Evolutionary conservation across 768 basidiomycete species (phyloP), one percentile per base, ranked within the genome.

Genomic region (Antrodiella citrinella): DNA sequence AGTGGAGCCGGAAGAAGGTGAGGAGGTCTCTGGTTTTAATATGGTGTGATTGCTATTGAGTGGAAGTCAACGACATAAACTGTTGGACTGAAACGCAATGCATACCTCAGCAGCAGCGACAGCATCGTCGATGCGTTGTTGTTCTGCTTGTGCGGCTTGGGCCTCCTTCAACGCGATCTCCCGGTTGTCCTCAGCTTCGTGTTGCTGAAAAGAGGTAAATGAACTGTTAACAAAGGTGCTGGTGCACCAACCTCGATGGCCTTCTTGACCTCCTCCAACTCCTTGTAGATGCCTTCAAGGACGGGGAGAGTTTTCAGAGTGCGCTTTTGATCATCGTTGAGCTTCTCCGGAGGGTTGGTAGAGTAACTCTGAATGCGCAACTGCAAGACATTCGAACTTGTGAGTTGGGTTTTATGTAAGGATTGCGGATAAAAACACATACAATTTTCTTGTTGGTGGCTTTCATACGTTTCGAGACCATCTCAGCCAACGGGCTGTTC

Each of bases 311-410:
- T 82, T 55, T 80, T 85, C 47, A 93, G 59, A 2, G 77, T 72
- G 26, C 82, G 80, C 55, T 76, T 85, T 69, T 96, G 92, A 66
- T 95, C 93, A 39, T 91, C 88, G 55, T 95, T 90, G 48, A 94
- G 77, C 59, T 85, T 84, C 49, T 82, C 81, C 2, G 75, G 65
- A 22, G 82, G 80, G 18, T 77, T 83, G 2, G 79, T 59, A 24
- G 84, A 77, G 63, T 95, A 93, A 10, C 71, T 67, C 44, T 81
- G 71, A 72, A 90, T 79, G 54, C 91, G 81, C 53, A 75, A 72
- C 93, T 94, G 57, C 30, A 26, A 42, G 30, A 45, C 56, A 20
- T n/a, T n/a, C n/a, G n/a, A n/a, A n/a, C n/a, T n/a, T n/a, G n/a
- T n/a, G n/a, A n/a, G n/a, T n/a, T n/a, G n/a, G n/a, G n/a, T n/a